Evolutionary conservation across 495 filamentous ascomycete genomes (phyloP), one percentile per base, ranked within the genome.

Genomic region (Talaromyces ruber): DNA sequence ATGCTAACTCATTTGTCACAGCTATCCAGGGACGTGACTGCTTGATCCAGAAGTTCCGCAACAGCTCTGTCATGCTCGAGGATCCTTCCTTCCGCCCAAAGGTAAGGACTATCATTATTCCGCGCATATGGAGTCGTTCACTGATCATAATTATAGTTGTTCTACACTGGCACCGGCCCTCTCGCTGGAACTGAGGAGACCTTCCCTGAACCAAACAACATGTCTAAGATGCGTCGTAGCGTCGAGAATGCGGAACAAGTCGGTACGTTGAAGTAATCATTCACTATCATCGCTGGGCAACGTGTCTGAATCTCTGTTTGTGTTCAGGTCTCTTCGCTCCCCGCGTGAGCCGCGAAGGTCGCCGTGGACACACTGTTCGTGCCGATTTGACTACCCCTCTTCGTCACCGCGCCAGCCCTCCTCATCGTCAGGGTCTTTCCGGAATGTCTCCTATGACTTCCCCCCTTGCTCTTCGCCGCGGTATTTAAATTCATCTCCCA

Each of bases 1-100:
- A 8, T 21, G 16, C n/a, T 57, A 58, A 53, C 59, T 75, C 29
- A 77, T 32, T 53, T 29, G 11, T 34, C 64, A 64, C 32, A 93
- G 90, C 92, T 32, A 91, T 95, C 63, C 94, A 98, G 76, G 94
- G 93, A 43, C 86, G 86, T 64, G 93, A 96, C 69, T 91, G 89
- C 59, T 80, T 97, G 6, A 83, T 97, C 32, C 87, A 94, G 68
- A 96, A 97, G 66, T 98, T 98, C 73, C 88, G 93, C 22, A 98
- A 98, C 74, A 96, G 91, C 59, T 90, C 89, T 4, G 92, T 98
- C 14, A 97, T 97, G 89, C 76, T 92, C 11, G 91, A 97, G 73
- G 81, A 86, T 47, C 78, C 84, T 5, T 85, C 86, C 22, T 93
- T 89, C 68, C 88, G 92, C 9, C 93, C 93, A 2, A 95, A 94